Evolutionary conservation across 2,329 filamentous ascomycete genomes (phyloP), one percentile per base, ranked within the genome.

Genomic region (Paramyrothecium sp.): DNA sequence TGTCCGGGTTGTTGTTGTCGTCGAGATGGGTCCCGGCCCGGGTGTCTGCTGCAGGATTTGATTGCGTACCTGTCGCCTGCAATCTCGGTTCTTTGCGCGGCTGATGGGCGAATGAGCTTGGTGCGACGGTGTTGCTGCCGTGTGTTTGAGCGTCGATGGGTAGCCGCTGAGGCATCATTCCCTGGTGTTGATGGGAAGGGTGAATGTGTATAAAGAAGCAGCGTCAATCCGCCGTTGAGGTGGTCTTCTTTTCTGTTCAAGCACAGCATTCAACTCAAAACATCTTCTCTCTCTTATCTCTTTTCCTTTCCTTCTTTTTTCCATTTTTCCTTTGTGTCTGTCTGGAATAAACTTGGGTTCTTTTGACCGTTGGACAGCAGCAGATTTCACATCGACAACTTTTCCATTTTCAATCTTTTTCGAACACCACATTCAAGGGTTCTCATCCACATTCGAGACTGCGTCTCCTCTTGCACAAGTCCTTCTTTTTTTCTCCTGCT

Each of bases 311-410:
- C 56, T 62, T 60, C 54, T 55, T 56, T 60, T 56, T 67, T 61
- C 61, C 56, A 55, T 63, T 63, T 60, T 67, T 58, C 59, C 64
- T 62, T 67, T 63, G 26, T 62, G 63, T 69, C 61, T 62, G 46
- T 63, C 55, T 60, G 57, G 61, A 61, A 63, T 62, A 61, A 64
- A 60, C 64, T 51, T 59, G 51, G 56, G 54, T 65, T 62, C 34
- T n/a, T 62, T 61, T 56, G 63, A 63, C 56, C 63, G 56, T 64
- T 50, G 38, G n/a, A 44, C 38, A 44, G 38, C 38, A 7, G 13
- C 38, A 44, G n/a, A 7, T 44, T 7, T 44, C 38, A 44, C n/a
- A 7, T 16, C 38, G 13, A 44, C 38, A 5, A 16, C n/a, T 44
- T 19, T 17, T 12, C n/a, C 38, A 44, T 63, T 30, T 5, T 30